These are phyloP conservation scores for Zygosaccharomyces gambellarensis DNA, from an alignment of 805 yeast species.

Conservation along the genomic window DNA sequence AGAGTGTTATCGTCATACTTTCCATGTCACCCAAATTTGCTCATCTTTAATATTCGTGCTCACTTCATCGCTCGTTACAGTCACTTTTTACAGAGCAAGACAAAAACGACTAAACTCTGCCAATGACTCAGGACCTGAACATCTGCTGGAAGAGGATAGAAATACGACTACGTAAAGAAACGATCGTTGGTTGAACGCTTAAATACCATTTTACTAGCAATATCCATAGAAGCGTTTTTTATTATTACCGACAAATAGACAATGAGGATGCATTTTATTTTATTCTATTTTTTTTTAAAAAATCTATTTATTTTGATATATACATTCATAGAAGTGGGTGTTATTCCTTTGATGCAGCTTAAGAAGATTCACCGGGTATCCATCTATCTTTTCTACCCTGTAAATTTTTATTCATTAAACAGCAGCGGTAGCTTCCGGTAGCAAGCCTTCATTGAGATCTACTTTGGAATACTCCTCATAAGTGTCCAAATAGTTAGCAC, in stretches of 20 bases:
- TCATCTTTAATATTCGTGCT: constrained; percentile 19
- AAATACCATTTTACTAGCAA: not conserved
- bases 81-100: constrained; percentile 8
- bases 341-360: not conserved
- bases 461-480: constrained; percentile 26
- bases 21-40: constrained; percentile 28
- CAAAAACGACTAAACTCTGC: not conserved
- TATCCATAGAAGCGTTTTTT: not conserved
- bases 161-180: not conserved
- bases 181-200: not conserved
- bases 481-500: constrained; percentile 47
- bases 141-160: constrained; percentile 1
- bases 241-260: not conserved
- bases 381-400: not conserved
- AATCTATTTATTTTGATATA: not conserved
- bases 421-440: constrained; percentile 2
- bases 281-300: not conserved
- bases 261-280: not conserved
- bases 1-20: constrained; percentile 45
- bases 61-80: constrained; percentile 20
- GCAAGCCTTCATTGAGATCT: constrained; percentile 6
- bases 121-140: not conserved
- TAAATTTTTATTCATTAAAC: not conserved
- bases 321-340: constrained; percentile 2
- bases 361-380: constrained; percentile 1